Base-by-base conservation (phyloP, 2,329 filamentous ascomycete genomes). In the Sarocladium brachiariae region DNA sequence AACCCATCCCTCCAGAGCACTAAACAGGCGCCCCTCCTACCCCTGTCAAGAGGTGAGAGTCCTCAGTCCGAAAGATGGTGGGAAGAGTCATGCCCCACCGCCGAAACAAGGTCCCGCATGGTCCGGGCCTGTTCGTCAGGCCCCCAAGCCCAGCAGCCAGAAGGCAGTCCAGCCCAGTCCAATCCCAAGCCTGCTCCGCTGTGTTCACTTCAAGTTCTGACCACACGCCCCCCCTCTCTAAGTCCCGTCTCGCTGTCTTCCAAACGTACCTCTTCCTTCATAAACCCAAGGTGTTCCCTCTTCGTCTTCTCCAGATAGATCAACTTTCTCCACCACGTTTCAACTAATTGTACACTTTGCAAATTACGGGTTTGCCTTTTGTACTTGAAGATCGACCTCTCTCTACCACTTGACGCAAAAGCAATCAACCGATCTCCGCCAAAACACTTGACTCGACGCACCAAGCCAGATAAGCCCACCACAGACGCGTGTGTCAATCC, bases 51-150 rank as follows among this genome's bases (percentile, higher is more conserved):
- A n/a, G n/a, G n/a, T n/a, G n/a, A n/a, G n/a, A n/a, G n/a, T n/a
- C n/a, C n/a, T n/a, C 43, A 33, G 24, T 4, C 43, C 39, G 39
- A 47, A n/a, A 47, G 43, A 47, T 21, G 43, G 43, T 47, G 43
- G 43, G 43, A 47, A 47, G 43, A 47, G 43, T 23, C 46, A 37
- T 31, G 46, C 46, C 46, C 46, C 46, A 49, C 46, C 46, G 23
- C 23, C 46, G 46, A 49, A 49, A 49, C 46, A 49, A 35, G 30
- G 46, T 35, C 46, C n/a, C 43, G 43, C 43, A 47, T 47, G 43
- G 43, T 47, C 43, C 43, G 43, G 43, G 43, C 43, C 16, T 47
- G 43, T 33, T 47, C 27, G 27, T 47, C 43, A 47, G 43, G 43
- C 43, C 43, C 43, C 43, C 43, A 45, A 47, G 43, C 43, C 11